These are phyloP conservation scores for Zelonia costaricensis DNA, from an alignment of 208 protist genomes.

Conservation along the genomic window DNA sequence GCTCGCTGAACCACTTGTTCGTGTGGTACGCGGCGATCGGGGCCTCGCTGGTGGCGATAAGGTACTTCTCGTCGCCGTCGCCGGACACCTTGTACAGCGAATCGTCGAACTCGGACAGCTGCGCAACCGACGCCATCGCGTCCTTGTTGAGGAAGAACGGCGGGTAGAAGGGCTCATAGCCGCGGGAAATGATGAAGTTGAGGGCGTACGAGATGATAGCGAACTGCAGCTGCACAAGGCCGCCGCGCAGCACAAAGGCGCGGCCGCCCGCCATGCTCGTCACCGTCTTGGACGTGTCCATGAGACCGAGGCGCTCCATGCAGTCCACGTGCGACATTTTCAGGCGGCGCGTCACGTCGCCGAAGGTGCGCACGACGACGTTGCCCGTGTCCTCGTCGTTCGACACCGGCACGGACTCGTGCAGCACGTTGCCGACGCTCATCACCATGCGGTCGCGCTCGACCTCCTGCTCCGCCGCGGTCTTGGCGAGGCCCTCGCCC, in stretches of 20 bases:
- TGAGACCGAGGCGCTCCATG: constrained; percentile 93
- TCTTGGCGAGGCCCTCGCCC: constrained; percentile 58
- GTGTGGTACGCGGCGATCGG: constrained; percentile 98
- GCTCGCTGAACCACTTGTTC: constrained; percentile 93
- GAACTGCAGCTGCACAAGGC: constrained; percentile 97
- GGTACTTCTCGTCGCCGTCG: constrained; percentile 99
- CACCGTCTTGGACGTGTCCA: constrained; percentile 77
- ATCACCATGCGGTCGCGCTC: constrained; percentile 82
- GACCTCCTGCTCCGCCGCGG: constrained; percentile 56
- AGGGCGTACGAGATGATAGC: constrained; percentile 98
- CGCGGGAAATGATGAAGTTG: constrained; percentile 91
- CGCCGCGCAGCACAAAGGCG: constrained; percentile 98
- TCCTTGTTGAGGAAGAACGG: constrained; percentile 99
- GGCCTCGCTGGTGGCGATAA: constrained; percentile 99
- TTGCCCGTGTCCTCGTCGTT: constrained; percentile 97
- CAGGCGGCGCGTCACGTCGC: constrained; percentile 74
- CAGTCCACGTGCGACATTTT: constrained; percentile 92
- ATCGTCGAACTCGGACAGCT: constrained; percentile 99
- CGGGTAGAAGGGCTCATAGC: constrained; percentile 97
- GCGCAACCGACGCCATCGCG: constrained; percentile 96
- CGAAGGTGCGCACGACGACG: constrained; percentile 80
- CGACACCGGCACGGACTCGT: constrained; percentile 93
- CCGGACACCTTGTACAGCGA: constrained; percentile 98
- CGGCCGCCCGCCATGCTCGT: constrained; percentile 95
- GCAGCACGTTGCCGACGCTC: constrained; percentile 96